Base-by-base conservation (phyloP, 345 rosid species). In the Salix arbutifolia region DNA sequence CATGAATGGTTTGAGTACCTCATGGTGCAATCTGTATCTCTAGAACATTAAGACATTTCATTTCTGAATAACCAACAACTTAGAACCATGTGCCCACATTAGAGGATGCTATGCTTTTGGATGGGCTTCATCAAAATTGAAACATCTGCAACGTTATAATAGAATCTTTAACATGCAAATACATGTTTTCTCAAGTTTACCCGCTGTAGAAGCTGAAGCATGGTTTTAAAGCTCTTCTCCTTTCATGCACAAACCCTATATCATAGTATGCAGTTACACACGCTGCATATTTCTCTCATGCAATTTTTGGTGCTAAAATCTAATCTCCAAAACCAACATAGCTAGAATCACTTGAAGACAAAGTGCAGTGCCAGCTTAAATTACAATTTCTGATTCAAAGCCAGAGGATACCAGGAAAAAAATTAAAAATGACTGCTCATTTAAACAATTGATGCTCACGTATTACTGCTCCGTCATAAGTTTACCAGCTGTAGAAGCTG, bases 1-100 rank as follows among this genome's bases (percentile, higher is more conserved):
- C 50, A 82, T 7, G 70, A 33, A 76, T 33, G 53, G 26, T 67
- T 52, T 37, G 73, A 78, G 21, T 19, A 70, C 66, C 53, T 33
- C n/a, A 33, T 46, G 50, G 67, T 38, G 73, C 62, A 67, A 78
- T 33, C 58, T 30, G n/a, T 38, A 23, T 16, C 73, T 26, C 23
- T 26, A 70, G 52, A 67, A 61, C 38, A 66, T 26, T 26, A 53
- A 25, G 2, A 26, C 62, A 40, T 23, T 11, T 33, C 56, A 31
- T 28, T 38, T 62, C 40, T 8, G 16, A 70, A 26, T 61, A 23
- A 79, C 44, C 12, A 44, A 74, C 42, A 61, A 74, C 18, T 60
- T 21, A 38, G 25, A 68, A n/a, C 10, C 37, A 66, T 65, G 19
- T 30, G 16, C 16, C 31, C 33, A 10, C 30, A 64, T 25, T 25